Percentiles rank a stretch among this genome's conserved stretches.
phyloP scores from a whole-genome alignment of 1,284 basidiomycete genomes.

The Ustilago curta region DNA sequence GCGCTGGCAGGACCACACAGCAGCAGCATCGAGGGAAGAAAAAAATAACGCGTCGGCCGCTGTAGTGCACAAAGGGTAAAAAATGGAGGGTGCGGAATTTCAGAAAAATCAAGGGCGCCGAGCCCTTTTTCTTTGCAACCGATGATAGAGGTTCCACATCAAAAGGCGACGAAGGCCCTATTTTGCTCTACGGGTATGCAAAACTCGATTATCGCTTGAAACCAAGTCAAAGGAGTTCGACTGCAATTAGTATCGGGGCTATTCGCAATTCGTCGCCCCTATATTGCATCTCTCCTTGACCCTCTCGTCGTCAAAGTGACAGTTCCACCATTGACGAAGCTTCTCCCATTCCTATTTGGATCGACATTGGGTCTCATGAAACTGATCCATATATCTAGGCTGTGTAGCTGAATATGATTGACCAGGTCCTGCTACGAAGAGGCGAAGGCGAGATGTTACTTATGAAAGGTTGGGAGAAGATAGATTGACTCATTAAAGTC shows the following conservation, averaged over 20 bases:
- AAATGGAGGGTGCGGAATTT: constrained; percentile 14
- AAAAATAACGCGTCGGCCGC: constrained; percentile 9
- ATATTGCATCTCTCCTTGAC: no score
- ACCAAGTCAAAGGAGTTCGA: neutral
- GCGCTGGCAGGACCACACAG: neutral
- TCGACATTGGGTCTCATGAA: no score
- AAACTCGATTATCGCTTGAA: neutral
- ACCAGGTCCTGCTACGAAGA: neutral
- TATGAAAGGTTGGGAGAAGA: neutral
- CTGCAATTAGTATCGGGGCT: neutral
- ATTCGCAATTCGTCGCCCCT: constrained; percentile 16
- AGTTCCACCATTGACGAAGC: no score
- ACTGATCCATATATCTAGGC: no score
- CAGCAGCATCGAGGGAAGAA: no score
- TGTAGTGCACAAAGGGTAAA: neutral
- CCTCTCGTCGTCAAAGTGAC: no score
- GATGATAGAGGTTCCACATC: neutral
- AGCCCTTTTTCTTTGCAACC: neutral
- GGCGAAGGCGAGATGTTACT: neutral
- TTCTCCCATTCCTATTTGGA: no score
- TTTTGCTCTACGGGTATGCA: neutral
- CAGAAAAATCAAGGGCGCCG: constrained; percentile 11
- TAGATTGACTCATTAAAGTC: neutral
- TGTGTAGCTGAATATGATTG: no score
- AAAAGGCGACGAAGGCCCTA: constrained; percentile 31